Base-by-base conservation (phyloP, 2,329 filamentous ascomycete species). In the Parasarocladium wereldwijsianum region DNA sequence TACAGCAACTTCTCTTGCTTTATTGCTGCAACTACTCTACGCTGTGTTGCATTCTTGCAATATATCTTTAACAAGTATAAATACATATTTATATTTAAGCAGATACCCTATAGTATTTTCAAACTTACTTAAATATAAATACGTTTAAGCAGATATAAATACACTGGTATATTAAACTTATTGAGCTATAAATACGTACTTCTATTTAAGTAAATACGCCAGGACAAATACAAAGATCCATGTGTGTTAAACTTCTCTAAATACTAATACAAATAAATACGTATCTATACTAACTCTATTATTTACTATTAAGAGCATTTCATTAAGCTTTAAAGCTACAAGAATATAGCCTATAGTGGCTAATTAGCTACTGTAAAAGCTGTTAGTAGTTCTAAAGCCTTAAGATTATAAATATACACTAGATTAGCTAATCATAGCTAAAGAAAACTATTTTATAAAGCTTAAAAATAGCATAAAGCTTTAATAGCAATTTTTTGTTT, bases 21-120 rank as follows among this genome's bases (percentile, higher is more conserved):
- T n/a, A n/a, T n/a, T n/a, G n/a, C n/a, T n/a, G n/a, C n/a, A n/a
- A n/a, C n/a, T n/a, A n/a, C n/a, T n/a, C n/a, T n/a, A n/a, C n/a
- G n/a, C n/a, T n/a, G n/a, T n/a, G n/a, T n/a, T n/a, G n/a, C n/a
- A n/a, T n/a, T n/a, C n/a, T n/a, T n/a, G n/a, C n/a, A n/a, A n/a
- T n/a, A n/a, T n/a, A n/a, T n/a, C n/a, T n/a, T n/a, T n/a, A n/a
- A n/a, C n/a, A 29, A 16, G n/a, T 20, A 9, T 29, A 27, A 9
- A 27, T 27, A 6, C 6, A 17, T 27, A 6, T 17, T 27, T 27
- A 17, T 27, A 15, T 30, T 23, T 15, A 17, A 29, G n/a, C n/a
- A n/a, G n/a, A n/a, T n/a, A n/a, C n/a, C n/a, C 16, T 28, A 33
- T 22, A 14, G 20, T 16, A 19, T n/a, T n/a, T n/a, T n/a, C n/a